Base-by-base conservation (phyloP, 2,329 filamentous ascomycete genomes). In the Penicillium sp. region DNA sequence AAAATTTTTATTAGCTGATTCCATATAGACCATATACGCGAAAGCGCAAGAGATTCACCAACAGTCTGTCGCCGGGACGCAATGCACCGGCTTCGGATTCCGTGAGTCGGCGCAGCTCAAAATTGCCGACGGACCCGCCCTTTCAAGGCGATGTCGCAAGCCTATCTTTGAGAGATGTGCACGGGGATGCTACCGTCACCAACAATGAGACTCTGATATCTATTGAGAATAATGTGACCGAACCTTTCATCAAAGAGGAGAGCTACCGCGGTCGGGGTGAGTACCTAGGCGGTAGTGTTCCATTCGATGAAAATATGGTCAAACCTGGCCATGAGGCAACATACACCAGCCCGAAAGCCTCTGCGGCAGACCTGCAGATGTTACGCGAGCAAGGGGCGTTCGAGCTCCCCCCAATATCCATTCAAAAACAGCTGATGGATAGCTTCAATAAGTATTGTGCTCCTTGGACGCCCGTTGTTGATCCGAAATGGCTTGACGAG, bases 381-480 rank as follows among this genome's bases (percentile, higher is more conserved):
- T 52, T 69, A 4, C 61, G 57, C 16, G 60, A 68, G 8, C 65
- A 69, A 49, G 64, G 64, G 2, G 64, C 65, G 0, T 68, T 64
- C 37, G 65, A 67, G 9, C 21, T 69, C 1, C 67, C 67, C 1
- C 63, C 67, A 2, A 2, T 61, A 4, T 35, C 70, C 0, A 66
- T 76, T 16, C 72, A 75, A 6, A 69, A 70, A 44, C 70, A 71
- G 19, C 54, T 78, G 11, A 70, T 78, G 54, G 67, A 76, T n/a
- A 71, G 70, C 8, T 78, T 78, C 45, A 74, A 73, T 66, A 71
- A 66, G 31, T 71, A 74, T 35, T 78, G 76, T 52, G 71, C 72
- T 39, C 72, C 74, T 9, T 78, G 76, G 76, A 76, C 74, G 0
- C 76, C 76, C 1, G 71, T 78, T 22, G 70, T 78, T 5, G 74